Conservation (phyloP, 192 early-diverging fungal genomes). For the Rhizoclosmatium globosum region DNA sequence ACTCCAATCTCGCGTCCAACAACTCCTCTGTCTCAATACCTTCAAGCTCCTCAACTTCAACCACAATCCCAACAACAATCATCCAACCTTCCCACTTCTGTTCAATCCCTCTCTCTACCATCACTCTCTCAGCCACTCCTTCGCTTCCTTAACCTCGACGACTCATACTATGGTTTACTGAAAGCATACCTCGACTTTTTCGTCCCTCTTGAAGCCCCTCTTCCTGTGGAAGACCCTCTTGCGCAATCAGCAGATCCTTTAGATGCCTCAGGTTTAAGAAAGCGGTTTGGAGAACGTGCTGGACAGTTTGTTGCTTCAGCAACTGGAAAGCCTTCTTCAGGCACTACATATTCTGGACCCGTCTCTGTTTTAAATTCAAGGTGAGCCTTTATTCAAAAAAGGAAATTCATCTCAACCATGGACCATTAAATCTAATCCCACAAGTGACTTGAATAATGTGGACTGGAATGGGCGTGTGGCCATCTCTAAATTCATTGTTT, state of each 20-base stretch:
- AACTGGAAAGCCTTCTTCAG: not conserved
- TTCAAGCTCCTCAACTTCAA: not conserved
- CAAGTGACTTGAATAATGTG: not conserved
- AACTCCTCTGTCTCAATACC: constrained; percentile 24
- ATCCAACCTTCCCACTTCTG: not conserved
- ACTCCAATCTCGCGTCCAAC: not conserved
- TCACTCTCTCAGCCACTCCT: not conserved
- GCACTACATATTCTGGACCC: not conserved
- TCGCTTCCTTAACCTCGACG: constrained; percentile 17
- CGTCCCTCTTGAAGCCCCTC: constrained; percentile 6
- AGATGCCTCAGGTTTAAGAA: constrained; percentile 13
- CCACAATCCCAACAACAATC: not conserved
- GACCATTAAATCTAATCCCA: not conserved
- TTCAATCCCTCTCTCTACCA: not conserved
- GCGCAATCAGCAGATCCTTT: not conserved
- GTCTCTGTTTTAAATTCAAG: constrained; percentile 26
- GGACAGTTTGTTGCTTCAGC: not conserved
- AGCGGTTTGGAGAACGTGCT: not conserved
- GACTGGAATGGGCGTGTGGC: constrained; percentile 4
- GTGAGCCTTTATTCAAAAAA: not conserved
- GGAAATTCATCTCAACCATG: no score
- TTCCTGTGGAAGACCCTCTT: not conserved
- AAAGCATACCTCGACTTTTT: constrained; percentile 31
- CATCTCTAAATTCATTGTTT: constrained; percentile 46
- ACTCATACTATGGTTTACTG: not conserved